Evolutionary conservation across 129 eudicot species (phyloP).

Genomic region (Chrysanthemum lavandulifolium): DNA sequence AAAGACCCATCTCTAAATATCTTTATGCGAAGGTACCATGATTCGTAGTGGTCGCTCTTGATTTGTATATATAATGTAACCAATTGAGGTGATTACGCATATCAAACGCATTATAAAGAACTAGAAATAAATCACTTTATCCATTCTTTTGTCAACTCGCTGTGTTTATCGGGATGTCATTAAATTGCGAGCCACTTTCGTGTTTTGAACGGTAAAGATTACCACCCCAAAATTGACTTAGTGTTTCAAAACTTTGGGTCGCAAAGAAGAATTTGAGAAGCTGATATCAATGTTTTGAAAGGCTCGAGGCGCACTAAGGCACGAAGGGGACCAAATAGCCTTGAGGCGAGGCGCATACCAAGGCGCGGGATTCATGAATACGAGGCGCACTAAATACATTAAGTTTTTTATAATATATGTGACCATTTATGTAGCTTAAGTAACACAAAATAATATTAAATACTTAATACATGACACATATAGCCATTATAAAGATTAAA

Average conservation of each 20-base stretch:
- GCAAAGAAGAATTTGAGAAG: constrained; percentile 42
- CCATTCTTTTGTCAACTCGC: constrained; percentile 51
- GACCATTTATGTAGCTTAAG: too few relatives aligned
- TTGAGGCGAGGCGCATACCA: too few relatives aligned
- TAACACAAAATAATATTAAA: too few relatives aligned
- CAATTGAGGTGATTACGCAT: constrained; percentile 43
- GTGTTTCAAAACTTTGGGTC: constrained; percentile 55
- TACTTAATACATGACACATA: too few relatives aligned
- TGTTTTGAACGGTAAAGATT: constrained; percentile 43
- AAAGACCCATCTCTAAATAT: too few relatives aligned
- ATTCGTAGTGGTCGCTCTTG: constrained; percentile 18
- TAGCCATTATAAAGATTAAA: too few relatives aligned
- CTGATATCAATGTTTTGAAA: too few relatives aligned
- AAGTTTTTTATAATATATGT: too few relatives aligned
- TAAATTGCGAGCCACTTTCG: constrained; percentile 50
- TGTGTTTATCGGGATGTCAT: constrained; percentile 50
- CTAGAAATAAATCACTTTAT: constrained; percentile 38
- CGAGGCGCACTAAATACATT: too few relatives aligned
- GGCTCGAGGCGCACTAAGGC: too few relatives aligned
- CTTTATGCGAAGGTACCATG: constrained; percentile 40
- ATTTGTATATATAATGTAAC: constrained; percentile 34
- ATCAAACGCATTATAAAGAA: constrained; percentile 42
- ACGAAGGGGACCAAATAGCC: too few relatives aligned
- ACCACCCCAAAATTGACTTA: constrained; percentile 49
- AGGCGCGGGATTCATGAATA: too few relatives aligned